phyloP scores from a whole-genome alignment of 2,329 filamentous ascomycete genomes.

The Talaromyces sp. region DNA sequence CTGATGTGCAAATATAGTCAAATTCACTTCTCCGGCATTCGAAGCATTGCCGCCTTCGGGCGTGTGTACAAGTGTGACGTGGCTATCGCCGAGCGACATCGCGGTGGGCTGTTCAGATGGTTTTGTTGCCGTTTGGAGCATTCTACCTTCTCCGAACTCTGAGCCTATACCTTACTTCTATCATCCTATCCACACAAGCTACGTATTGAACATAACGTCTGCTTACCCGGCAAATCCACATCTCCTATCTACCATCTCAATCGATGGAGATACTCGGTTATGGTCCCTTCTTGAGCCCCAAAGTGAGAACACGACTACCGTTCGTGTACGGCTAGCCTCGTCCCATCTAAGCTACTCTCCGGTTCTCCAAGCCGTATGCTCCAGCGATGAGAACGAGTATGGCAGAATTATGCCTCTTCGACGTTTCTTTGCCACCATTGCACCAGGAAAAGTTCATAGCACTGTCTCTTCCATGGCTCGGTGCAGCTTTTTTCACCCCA shows the following conservation, averaged over 20 bases:
- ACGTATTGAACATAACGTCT: conserved; percentile 45
- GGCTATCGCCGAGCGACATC: conserved; percentile 59
- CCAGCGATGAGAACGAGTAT: conserved; percentile 58
- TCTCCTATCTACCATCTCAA: conserved; percentile 55
- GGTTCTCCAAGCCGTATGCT: conserved; percentile 56
- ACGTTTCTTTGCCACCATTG: conserved; percentile 55
- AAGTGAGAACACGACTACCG: conserved; percentile 48
- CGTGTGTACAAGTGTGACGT: conserved; percentile 59
- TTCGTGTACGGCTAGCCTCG: conserved; percentile 55
- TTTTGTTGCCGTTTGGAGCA: conserved; percentile 57
- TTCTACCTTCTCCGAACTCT: conserved; percentile 26
- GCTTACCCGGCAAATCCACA: conserved; percentile 59
- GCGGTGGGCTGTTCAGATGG: conserved; percentile 61
- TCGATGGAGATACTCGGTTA: conserved; percentile 59
- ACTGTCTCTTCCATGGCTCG: conserved; percentile 37
- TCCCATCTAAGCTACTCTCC: conserved; percentile 58
- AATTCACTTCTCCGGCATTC: conserved; percentile 53
- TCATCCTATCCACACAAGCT: conserved; percentile 39
- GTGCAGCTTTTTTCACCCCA: conserved; percentile 54
- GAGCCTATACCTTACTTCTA: conserved; percentile 40
- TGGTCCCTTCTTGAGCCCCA: conserved; percentile 56
- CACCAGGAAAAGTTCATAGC: conserved; percentile 51
- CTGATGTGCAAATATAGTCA: conserved; percentile 33
- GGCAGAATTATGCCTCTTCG: conserved; percentile 54
- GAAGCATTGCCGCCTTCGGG: conserved; percentile 53